Percentiles rank a stretch among this genome's conserved stretches.
These are phyloP conservation scores for Marchantia polymorpha DNA, from an alignment of 225 moss, liverwort and hornwort genomes.

Conservation along the genomic window DNA sequence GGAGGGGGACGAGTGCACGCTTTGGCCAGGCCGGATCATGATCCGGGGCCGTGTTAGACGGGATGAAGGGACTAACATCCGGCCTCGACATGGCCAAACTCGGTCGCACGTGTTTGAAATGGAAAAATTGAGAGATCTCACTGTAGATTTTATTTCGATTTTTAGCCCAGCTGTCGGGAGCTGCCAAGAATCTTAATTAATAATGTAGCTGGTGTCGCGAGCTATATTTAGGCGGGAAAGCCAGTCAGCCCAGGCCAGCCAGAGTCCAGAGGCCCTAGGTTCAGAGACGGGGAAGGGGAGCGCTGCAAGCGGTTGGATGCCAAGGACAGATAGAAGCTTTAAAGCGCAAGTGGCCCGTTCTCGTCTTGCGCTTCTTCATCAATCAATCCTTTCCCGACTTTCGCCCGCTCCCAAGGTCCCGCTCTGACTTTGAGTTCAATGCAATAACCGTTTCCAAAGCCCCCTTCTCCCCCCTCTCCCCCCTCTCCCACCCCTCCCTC, in stretches of 20 bases:
- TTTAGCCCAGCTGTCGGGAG: conserved; percentile 25
- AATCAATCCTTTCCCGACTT: neutral
- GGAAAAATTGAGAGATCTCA: conserved; percentile 4
- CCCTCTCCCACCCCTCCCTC: neutral
- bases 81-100: neutral
- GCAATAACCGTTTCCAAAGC: conserved; percentile 13
- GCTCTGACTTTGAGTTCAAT: neutral
- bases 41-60: neutral
- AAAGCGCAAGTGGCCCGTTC: neutral
- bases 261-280: too few species aligned
- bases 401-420: neutral
- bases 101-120: neutral
- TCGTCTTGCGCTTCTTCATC: neutral
- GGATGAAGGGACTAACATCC: neutral
- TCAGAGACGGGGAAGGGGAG: neutral
- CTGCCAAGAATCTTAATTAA: conserved; percentile 23
- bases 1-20: neutral
- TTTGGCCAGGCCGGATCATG: conserved; percentile 5
- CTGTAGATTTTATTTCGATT: conserved; percentile 18
- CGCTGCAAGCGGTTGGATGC: neutral
- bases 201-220: neutral
- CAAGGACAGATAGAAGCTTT: conserved; percentile 7
- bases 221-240: conserved; percentile 21
- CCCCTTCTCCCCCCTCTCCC: neutral
- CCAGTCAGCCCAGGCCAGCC: neutral